A percentile compares a stretch with the other conserved stretches of the same genome.
Evolutionary conservation across 129 eudicot species (phyloP).

Genomic region (Flaveria ramosissima): DNA sequence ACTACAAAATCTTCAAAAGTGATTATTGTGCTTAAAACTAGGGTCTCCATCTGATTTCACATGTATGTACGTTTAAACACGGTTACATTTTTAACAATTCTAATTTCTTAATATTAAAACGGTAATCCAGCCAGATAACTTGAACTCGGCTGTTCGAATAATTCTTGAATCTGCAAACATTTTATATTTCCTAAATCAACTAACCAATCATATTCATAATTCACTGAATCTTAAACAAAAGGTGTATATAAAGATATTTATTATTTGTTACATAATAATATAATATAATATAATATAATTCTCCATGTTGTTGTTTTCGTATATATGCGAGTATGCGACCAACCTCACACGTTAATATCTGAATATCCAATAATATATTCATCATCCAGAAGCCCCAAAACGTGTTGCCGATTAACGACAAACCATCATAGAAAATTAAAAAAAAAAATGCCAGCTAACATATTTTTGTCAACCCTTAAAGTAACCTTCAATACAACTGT

Average conservation of each 20-base stretch:
- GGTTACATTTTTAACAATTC: too few relatives aligned
- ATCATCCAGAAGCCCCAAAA: slow-evolving; percentile 21
- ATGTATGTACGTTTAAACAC: too few relatives aligned
- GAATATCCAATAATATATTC: too few relatives aligned
- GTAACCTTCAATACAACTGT: slow-evolving; percentile 33
- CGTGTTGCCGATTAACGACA: slow-evolving; percentile 19
- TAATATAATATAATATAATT: too few relatives aligned
- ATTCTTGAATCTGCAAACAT: background rate
- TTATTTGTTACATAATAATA: too few relatives aligned
- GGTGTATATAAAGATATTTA: background rate
- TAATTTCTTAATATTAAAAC: too few relatives aligned
- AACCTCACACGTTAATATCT: too few relatives aligned
- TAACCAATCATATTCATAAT: background rate
- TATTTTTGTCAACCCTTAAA: slow-evolving; percentile 30
- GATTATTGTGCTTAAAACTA: too few relatives aligned
- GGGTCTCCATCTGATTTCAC: too few relatives aligned
- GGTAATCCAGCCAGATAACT: background rate
- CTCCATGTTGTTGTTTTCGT: too few relatives aligned
- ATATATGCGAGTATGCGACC: too few relatives aligned
- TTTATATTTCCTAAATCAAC: background rate
- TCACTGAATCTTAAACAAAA: background rate
- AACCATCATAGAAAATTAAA: background rate
- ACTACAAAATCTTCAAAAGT: too few relatives aligned
- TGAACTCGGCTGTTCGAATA: background rate
- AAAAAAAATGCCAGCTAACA: slow-evolving; percentile 35